Percentiles rank a stretch among this genome's conserved stretches.
Conservation (phyloP, 257 asterid species). For the Nicotiana benthamiana region DNA sequence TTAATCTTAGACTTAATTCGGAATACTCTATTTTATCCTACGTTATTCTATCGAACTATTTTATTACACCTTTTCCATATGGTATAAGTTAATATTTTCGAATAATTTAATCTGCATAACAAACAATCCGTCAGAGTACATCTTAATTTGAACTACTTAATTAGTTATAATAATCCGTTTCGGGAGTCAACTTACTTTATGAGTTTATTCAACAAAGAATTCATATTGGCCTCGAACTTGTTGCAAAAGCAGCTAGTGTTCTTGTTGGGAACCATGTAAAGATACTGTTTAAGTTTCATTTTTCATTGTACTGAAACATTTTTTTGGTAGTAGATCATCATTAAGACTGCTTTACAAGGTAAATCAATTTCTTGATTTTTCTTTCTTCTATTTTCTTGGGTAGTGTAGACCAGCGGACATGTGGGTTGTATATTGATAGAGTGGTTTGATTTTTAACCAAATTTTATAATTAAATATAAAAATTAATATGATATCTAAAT, state of each 20-base stretch:
- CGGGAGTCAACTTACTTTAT: background rate
- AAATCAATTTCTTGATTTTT: background rate
- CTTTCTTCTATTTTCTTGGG: no score
- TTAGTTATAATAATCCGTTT: background rate
- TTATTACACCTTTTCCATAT: no score
- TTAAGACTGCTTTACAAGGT: background rate
- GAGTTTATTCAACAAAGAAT: background rate
- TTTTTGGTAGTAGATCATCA: background rate
- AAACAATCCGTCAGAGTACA: background rate
- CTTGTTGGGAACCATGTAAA: background rate
- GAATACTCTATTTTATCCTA: no score
- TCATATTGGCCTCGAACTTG: background rate
- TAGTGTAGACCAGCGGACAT: background rate
- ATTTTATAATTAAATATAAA: no score
- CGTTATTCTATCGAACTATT: no score
- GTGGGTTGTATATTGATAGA: no score
- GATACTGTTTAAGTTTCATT: background rate
- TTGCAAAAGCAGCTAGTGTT: background rate
- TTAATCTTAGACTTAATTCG: no score
- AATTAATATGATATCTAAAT: no score
- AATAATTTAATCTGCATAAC: no score
- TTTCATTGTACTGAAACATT: background rate
- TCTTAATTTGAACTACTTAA: background rate
- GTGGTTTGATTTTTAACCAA: no score
- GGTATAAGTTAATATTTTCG: no score